Percentiles rank a stretch among this genome's conserved stretches.
These are phyloP conservation scores for Populus trichocarpa DNA, from an alignment of 441 rosid genomes.

Conservation along the genomic window DNA sequence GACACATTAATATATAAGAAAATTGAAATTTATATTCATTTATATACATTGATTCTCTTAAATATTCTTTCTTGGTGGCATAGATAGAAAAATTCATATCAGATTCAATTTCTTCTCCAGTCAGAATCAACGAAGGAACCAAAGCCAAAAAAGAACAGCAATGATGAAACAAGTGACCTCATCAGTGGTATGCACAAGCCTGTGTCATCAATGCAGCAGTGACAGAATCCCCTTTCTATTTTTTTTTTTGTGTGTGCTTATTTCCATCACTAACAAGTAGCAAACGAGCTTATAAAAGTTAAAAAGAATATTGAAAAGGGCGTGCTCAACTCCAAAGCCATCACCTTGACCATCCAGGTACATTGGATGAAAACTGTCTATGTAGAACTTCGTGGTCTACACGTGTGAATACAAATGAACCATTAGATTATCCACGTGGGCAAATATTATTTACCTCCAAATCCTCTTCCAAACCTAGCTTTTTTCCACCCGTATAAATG, in stretches of 20 bases:
- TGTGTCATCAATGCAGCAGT: background rate
- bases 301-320: background rate
- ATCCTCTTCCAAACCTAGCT: slow-evolving; percentile 5
- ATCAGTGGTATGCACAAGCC: background rate
- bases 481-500: slow-evolving; percentile 19
- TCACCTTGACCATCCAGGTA: slow-evolving; percentile 30
- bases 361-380: slow-evolving; percentile 10
- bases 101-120: too few species aligned
- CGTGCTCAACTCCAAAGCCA: slow-evolving; percentile 15
- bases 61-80: too few species aligned
- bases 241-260: too few species aligned
- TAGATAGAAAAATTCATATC: too few species aligned
- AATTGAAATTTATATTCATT: too few species aligned
- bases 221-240: too few species aligned
- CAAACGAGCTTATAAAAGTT: too few species aligned
- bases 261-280: too few species aligned
- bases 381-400: background rate
- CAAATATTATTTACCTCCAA: background rate
- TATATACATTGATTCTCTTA: too few species aligned
- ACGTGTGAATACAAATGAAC: slow-evolving; percentile 8
- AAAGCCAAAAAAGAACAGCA: too few species aligned
- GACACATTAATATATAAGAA: background rate
- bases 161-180: background rate
- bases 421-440: slow-evolving; percentile 26
- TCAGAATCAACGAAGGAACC: too few species aligned